A percentile compares a stretch with the other conserved stretches of the same genome.
Evolutionary conservation across 2,329 filamentous ascomycete genomes (phyloP).

Genomic region (Colletotrichum agaves): DNA sequence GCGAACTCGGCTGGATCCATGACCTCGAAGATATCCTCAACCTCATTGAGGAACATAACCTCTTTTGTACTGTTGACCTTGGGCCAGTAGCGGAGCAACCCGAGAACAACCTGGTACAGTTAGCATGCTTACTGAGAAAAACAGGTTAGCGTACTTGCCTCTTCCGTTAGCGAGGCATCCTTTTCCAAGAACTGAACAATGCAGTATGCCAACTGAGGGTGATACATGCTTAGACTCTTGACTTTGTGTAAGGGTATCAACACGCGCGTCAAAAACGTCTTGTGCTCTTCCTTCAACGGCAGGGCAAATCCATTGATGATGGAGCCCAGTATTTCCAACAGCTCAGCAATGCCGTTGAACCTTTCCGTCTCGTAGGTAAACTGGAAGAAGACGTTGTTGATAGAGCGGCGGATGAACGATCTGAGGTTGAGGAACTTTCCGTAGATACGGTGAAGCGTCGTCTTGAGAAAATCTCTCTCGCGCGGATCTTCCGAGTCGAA

Average conservation of each 20-base stretch:
- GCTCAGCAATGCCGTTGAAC: slow-evolving; percentile 97
- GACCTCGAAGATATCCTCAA: slow-evolving; percentile 99
- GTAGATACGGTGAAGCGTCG: slow-evolving; percentile 96
- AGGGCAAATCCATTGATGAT: slow-evolving; percentile 99
- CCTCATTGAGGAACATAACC: slow-evolving; percentile 99
- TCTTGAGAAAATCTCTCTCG: slow-evolving; percentile 97
- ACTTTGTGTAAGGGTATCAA: slow-evolving; percentile 96
- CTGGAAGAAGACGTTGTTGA: slow-evolving; percentile 99
- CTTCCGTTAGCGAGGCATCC: slow-evolving; percentile 95
- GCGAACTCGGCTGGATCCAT: slow-evolving; percentile 99
- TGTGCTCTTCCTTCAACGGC: slow-evolving; percentile 97
- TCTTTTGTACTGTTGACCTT: slow-evolving; percentile 99
- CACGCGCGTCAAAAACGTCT: slow-evolving; percentile 94
- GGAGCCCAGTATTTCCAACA: slow-evolving; percentile 95
- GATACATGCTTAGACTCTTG: slow-evolving; percentile 99
- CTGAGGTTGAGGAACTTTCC: slow-evolving; percentile 98
- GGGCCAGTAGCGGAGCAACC: slow-evolving; percentile 95
- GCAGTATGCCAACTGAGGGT: slow-evolving; percentile 97
- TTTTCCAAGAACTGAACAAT: slow-evolving; percentile 99
- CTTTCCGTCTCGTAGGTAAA: slow-evolving; percentile 99
- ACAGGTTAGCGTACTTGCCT: slow-evolving; percentile 65
- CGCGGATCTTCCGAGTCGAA: slow-evolving; percentile 98
- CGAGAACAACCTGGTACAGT: slow-evolving; percentile 80
- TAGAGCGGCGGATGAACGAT: slow-evolving; percentile 96
- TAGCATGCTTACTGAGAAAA: slow-evolving; percentile 20